A percentile compares a stretch with the other conserved stretches of the same genome.
Conservation (phyloP, 2,329 filamentous ascomycete genomes). For the Cercospora canescens region DNA sequence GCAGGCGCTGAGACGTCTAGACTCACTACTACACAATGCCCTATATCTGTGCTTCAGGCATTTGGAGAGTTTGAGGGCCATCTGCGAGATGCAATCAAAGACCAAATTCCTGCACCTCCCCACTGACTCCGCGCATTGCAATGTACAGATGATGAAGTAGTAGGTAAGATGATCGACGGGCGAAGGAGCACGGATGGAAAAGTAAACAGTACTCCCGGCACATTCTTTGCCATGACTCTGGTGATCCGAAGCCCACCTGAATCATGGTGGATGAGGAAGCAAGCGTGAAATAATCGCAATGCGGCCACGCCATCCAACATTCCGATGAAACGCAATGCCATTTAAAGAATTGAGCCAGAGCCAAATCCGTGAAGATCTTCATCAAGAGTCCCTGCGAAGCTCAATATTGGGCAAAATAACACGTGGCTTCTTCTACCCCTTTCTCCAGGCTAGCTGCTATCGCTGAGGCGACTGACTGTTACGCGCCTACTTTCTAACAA, state of each 20-base stretch:
- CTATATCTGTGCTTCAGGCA: background rate
- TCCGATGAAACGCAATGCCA: background rate
- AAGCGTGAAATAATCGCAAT: too few species aligned
- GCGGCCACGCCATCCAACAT: background rate
- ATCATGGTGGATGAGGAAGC: too few species aligned
- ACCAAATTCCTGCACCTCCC: background rate
- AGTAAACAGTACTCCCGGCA: background rate
- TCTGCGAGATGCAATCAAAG: background rate
- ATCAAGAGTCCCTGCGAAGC: background rate
- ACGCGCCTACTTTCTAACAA: background rate
- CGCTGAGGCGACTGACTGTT: background rate
- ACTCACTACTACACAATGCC: background rate
- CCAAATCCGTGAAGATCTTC: background rate
- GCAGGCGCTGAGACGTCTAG: background rate
- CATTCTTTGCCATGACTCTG: background rate
- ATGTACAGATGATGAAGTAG: background rate
- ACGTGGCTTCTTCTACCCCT: background rate
- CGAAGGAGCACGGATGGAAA: background rate
- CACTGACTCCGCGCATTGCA: background rate
- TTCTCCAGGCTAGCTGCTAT: background rate
- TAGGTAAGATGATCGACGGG: background rate
- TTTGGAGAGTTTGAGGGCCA: background rate
- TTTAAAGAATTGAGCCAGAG: too few species aligned
- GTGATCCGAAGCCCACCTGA: too few species aligned
- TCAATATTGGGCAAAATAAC: background rate